Evolutionary conservation across 257 asterid species (phyloP).

Genomic region (Parsonsia alboflavescens): DNA sequence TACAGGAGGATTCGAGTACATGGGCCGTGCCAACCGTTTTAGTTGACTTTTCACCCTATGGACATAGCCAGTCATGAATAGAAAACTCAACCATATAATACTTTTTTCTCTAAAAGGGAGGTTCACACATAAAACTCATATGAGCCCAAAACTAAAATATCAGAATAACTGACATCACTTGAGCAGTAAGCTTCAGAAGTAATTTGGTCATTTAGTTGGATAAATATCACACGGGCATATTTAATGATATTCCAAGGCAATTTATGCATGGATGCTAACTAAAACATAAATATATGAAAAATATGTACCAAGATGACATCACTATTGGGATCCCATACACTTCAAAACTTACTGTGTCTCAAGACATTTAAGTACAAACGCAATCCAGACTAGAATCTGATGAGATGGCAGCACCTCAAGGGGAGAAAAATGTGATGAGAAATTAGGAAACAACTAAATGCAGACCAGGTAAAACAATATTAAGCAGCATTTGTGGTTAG

Average conservation of each 20-base stretch:
- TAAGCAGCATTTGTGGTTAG: no score
- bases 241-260: neutral
- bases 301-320: neutral
- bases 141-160: neutral
- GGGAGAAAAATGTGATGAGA: neutral
- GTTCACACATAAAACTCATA: neutral
- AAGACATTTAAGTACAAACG: neutral
- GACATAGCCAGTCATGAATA: neutral
- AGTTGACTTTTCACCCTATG: slow-evolving; percentile 92
- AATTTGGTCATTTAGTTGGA: neutral
- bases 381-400: neutral
- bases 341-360: neutral
- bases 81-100: neutral
- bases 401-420: neutral
- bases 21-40: slow-evolving; percentile 91
- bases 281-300: neutral
- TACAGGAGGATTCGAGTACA: slow-evolving; percentile 95
- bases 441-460: neutral
- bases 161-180: neutral
- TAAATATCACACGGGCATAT: neutral
- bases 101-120: neutral
- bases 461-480: neutral
- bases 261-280: neutral
- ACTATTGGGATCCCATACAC: no score
- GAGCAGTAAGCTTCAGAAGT: slow-evolving; percentile 1